Percentiles rank a stretch among this genome's conserved stretches.
phyloP scores from a whole-genome alignment of 345 rosid species.

The Cardamine occulta region DNA sequence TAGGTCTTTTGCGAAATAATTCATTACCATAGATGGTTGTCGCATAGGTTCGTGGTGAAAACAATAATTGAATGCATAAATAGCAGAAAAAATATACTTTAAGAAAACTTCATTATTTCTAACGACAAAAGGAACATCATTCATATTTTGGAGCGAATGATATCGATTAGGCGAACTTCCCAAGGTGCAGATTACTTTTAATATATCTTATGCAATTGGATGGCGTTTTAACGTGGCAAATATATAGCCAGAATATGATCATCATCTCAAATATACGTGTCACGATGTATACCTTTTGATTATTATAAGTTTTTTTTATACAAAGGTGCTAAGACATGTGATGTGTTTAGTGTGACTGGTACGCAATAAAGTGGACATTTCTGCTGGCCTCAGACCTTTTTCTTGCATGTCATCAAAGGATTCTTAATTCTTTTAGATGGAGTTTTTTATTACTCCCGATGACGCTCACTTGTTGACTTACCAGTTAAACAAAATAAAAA shows the following conservation, averaged over 20 bases:
- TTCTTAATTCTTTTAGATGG: no score
- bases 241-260: slow-evolving; percentile 1
- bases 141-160: neutral
- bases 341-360: neutral
- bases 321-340: neutral
- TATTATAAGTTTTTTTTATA: neutral
- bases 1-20: neutral
- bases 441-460: no score
- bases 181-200: slow-evolving; percentile 25
- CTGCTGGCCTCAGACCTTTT: neutral
- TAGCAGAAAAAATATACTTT: neutral
- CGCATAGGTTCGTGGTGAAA: neutral
- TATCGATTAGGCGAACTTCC: slow-evolving; percentile 1
- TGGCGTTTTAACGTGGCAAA: slow-evolving; percentile 22
- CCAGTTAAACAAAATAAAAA: no score
- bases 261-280: slow-evolving; percentile 11
- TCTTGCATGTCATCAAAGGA: no score
- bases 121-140: slow-evolving; percentile 12
- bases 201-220: neutral
- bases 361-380: no score
- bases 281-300: slow-evolving; percentile 6
- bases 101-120: neutral
- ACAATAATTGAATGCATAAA: no score
- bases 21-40: neutral
- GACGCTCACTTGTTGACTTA: no score